These are phyloP conservation scores for Harringtonia lauricola DNA, from an alignment of 2,329 filamentous ascomycete genomes.

Conservation along the genomic window DNA sequence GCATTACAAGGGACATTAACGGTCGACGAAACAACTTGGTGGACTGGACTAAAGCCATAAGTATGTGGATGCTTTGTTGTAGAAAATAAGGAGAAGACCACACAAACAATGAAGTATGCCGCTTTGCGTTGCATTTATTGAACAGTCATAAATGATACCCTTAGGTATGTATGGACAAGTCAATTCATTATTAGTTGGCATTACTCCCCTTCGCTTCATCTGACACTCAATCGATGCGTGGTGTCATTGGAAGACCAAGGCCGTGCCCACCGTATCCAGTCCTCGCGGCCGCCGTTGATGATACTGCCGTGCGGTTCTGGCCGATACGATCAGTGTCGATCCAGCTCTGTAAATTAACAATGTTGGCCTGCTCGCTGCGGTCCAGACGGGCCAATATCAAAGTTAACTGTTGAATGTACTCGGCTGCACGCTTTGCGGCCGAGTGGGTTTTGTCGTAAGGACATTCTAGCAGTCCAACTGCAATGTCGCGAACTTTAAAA, in stretches of 20 bases:
- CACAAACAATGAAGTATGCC: too few species aligned
- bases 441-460: neutral
- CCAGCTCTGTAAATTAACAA: slow-evolving; percentile 19
- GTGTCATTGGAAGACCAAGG: too few species aligned
- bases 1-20: neutral
- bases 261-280: neutral
- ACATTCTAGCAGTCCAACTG: slow-evolving; percentile 8
- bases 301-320: neutral
- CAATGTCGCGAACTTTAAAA: slow-evolving; percentile 25
- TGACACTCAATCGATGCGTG: too few species aligned
- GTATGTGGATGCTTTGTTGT: too few species aligned
- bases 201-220: too few species aligned
- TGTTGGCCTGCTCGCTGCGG: slow-evolving; percentile 20
- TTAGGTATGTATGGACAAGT: too few species aligned
- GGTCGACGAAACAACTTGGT: neutral
- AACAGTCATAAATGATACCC: too few species aligned
- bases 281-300: neutral
- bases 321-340: slow-evolving; percentile 12
- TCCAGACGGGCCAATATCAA: slow-evolving; percentile 18
- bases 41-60: too few species aligned
- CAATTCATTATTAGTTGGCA: too few species aligned
- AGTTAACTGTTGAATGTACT: slow-evolving; percentile 20
- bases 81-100: too few species aligned
- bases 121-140: too few species aligned
- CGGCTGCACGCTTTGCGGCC: neutral